Evolutionary conservation across 805 yeast species (phyloP).

Genomic region (Kuraishia hungarica): DNA sequence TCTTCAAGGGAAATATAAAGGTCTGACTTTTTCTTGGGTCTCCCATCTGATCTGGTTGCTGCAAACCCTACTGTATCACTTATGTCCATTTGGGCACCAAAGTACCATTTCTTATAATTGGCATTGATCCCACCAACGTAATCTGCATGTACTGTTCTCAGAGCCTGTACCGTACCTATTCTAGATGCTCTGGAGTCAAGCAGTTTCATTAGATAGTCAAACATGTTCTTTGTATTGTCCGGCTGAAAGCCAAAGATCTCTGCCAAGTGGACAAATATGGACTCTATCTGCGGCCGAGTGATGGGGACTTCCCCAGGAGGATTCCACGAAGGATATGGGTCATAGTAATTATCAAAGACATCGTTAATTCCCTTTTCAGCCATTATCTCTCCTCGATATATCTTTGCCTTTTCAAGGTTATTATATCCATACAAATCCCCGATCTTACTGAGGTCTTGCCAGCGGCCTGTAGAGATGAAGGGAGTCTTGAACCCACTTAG

Average conservation of each 20-base stretch:
- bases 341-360: slow-evolving; percentile 32
- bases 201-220: slow-evolving; percentile 51
- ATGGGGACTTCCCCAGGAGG: slow-evolving; percentile 34
- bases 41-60: slow-evolving; percentile 18
- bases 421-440: slow-evolving; percentile 25
- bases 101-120: slow-evolving; percentile 69
- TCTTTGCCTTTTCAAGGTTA: slow-evolving; percentile 20
- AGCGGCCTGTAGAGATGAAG: slow-evolving; percentile 29
- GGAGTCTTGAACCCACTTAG: slow-evolving; percentile 39
- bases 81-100: slow-evolving; percentile 62
- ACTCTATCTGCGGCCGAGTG: slow-evolving; percentile 43
- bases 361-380: slow-evolving; percentile 34
- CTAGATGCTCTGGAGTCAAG: slow-evolving; percentile 66
- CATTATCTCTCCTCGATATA: slow-evolving; percentile 16
- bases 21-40: slow-evolving; percentile 11
- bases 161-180: slow-evolving; percentile 46
- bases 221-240: slow-evolving; percentile 60
- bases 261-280: slow-evolving; percentile 42
- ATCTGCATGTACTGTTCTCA: slow-evolving; percentile 59
- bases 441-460: slow-evolving; percentile 30
- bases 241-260: slow-evolving; percentile 59
- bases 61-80: slow-evolving; percentile 37
- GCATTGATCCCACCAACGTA: slow-evolving; percentile 67
- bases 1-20: slow-evolving; percentile 23
- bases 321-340: slow-evolving; percentile 50